phyloP scores from a whole-genome alignment of 73 alveolate genomes.

The Paramecium octaurelia region DNA sequence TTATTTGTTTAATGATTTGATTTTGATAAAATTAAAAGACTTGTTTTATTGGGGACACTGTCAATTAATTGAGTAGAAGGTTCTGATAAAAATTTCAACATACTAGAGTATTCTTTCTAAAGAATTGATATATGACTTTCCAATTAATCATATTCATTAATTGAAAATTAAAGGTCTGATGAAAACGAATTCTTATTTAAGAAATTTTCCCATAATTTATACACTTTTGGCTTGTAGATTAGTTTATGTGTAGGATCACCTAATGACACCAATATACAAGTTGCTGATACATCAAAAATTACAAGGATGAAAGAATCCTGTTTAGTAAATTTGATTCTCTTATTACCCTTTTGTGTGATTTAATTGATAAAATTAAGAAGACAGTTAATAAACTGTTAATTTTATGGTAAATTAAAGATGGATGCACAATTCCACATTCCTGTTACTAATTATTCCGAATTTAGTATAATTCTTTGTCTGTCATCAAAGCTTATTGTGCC shows the following conservation, averaged over 20 bases:
- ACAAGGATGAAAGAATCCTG: neutral
- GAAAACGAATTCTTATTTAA: conserved; percentile 30
- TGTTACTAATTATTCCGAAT: neutral
- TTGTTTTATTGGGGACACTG: neutral
- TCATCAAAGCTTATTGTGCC: conserved; percentile 9
- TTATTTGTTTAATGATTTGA: neutral
- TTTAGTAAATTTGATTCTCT: conserved; percentile 35
- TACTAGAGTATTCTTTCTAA: neutral
- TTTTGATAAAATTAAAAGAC: neutral
- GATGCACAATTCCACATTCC: neutral
- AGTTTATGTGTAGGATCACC: neutral
- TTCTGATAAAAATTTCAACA: neutral
- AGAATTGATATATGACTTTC: neutral
- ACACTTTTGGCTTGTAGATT: neutral
- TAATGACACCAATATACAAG: neutral
- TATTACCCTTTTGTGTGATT: neutral
- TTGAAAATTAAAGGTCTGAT: conserved; percentile 12
- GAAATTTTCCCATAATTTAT: conserved; percentile 33
- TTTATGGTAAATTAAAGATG: neutral
- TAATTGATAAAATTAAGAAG: neutral
- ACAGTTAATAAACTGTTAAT: conserved; percentile 24
- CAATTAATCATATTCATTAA: neutral
- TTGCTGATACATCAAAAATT: neutral
- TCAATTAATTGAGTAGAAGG: neutral
- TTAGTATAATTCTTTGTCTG: neutral